Conservation (phyloP, 257 asterid species). For the Coffea eugenioides region DNA sequence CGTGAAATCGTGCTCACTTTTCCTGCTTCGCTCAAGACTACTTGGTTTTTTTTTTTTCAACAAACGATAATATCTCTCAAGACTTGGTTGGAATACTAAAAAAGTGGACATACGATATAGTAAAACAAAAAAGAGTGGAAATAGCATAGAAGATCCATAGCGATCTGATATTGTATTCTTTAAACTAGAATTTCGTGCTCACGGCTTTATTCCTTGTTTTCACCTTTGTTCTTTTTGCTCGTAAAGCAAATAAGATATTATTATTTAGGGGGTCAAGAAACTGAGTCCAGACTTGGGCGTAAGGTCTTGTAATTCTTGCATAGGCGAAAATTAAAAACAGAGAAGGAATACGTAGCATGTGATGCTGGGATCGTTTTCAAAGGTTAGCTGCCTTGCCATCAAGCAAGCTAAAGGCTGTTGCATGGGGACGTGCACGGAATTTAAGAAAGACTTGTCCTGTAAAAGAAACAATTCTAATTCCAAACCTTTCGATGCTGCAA, state of each 20-base stretch:
- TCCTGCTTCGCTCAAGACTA: no score
- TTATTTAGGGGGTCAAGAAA: no score
- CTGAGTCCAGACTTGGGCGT: neutral
- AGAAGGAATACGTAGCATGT: neutral
- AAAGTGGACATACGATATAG: neutral
- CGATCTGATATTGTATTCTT: neutral
- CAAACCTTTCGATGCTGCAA: slow-evolving; percentile 28
- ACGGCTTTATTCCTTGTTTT: neutral
- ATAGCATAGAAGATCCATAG: neutral
- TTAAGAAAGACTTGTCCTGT: slow-evolving; percentile 31
- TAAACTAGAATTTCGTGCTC: neutral
- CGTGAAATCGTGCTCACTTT: neutral
- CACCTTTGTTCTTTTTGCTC: neutral
- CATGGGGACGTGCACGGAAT: slow-evolving; percentile 36
- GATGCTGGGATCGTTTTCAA: neutral
- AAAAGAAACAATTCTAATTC: slow-evolving; percentile 30
- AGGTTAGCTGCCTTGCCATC: slow-evolving; percentile 17
- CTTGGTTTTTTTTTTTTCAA: no score
- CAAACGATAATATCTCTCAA: no score
- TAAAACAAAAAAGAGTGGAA: neutral
- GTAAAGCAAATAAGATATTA: neutral
- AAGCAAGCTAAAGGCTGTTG: slow-evolving; percentile 8
- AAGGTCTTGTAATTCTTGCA: neutral
- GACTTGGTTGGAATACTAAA: neutral
- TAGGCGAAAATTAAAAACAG: neutral